phyloP scores from a whole-genome alignment of 2,329 filamentous ascomycete genomes.

The Fusarium lyarnte region DNA sequence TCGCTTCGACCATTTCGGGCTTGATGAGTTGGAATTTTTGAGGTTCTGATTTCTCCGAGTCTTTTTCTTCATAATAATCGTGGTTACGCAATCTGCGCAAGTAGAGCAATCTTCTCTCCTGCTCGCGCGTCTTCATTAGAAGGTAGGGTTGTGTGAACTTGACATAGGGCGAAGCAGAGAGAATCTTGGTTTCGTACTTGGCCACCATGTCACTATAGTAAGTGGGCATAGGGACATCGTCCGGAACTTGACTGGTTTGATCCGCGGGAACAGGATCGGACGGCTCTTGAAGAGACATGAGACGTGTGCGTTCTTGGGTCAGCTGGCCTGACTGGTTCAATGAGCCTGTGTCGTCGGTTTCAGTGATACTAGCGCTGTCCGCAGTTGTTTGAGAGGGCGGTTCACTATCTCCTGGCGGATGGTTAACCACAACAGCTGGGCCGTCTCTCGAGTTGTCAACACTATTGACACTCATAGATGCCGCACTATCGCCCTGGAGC shows the following conservation, averaged over 20 bases:
- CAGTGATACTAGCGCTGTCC: constrained; percentile 43
- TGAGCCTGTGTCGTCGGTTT: constrained; percentile 44
- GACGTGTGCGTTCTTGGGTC: constrained; percentile 41
- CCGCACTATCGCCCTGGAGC: constrained; percentile 53
- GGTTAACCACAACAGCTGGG: constrained; percentile 47
- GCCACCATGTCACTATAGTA: constrained; percentile 96
- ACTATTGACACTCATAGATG: constrained; percentile 47
- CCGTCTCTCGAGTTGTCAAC: constrained; percentile 43
- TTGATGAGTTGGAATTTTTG: constrained; percentile 90
- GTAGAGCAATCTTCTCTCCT: constrained; percentile 85
- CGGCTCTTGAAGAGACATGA: constrained; percentile 54
- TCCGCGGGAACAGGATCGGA: constrained; percentile 58
- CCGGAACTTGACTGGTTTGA: constrained; percentile 70
- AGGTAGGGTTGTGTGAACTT: constrained; percentile 95
- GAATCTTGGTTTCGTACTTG: constrained; percentile 89
- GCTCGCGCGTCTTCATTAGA: constrained; percentile 88
- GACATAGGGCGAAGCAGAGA: constrained; percentile 96
- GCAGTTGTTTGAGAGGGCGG: constrained; percentile 47
- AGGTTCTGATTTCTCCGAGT: constrained; percentile 69
- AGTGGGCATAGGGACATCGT: constrained; percentile 85
- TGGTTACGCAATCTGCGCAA: constrained; percentile 86
- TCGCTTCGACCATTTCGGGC: constrained; percentile 92
- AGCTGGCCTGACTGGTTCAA: constrained; percentile 39
- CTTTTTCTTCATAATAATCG: constrained; percentile 66
- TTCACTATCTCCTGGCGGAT: constrained; percentile 52